Percentiles rank a stretch among this genome's conserved stretches.
Conservation (phyloP, 768 basidiomycete genomes). For the Amanita phalloides region DNA sequence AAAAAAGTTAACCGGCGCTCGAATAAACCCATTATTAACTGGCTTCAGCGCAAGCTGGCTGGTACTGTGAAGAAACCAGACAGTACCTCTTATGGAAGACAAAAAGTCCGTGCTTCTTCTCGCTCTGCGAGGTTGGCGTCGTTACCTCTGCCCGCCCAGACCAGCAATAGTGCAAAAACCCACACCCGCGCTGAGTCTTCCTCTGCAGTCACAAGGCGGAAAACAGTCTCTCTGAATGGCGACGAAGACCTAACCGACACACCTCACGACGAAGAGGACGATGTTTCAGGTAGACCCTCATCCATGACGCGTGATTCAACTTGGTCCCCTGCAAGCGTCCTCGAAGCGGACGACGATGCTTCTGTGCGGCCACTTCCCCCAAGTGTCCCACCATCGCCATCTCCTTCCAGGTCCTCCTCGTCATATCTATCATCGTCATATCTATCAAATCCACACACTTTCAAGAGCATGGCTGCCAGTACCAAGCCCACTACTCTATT, state of each 20-base stretch:
- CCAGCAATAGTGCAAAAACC: neutral
- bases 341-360: constrained; percentile 92
- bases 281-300: constrained; percentile 36
- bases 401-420: constrained; percentile 74
- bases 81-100: constrained; percentile 21
- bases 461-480: constrained; percentile 73
- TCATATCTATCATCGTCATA: constrained; percentile 81
- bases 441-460: constrained; percentile 71
- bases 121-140: constrained; percentile 31
- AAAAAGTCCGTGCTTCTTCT: constrained; percentile 19
- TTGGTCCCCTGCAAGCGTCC: constrained; percentile 67
- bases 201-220: constrained; percentile 27
- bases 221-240: constrained; percentile 57
- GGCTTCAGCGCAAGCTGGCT: constrained; percentile 81
- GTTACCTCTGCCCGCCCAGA: constrained; percentile 18
- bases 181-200: neutral
- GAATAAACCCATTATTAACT: constrained; percentile 81
- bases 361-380: constrained; percentile 86
- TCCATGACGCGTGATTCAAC: constrained; percentile 63
- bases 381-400: constrained; percentile 77
- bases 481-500: constrained; percentile 93
- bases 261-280: constrained; percentile 36
- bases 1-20: constrained; percentile 62
- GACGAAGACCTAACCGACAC: constrained; percentile 35
- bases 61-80: constrained; percentile 52